These are phyloP conservation scores for Fusarium transvaalense DNA, from an alignment of 2,329 filamentous ascomycete species.

Conservation along the genomic window DNA sequence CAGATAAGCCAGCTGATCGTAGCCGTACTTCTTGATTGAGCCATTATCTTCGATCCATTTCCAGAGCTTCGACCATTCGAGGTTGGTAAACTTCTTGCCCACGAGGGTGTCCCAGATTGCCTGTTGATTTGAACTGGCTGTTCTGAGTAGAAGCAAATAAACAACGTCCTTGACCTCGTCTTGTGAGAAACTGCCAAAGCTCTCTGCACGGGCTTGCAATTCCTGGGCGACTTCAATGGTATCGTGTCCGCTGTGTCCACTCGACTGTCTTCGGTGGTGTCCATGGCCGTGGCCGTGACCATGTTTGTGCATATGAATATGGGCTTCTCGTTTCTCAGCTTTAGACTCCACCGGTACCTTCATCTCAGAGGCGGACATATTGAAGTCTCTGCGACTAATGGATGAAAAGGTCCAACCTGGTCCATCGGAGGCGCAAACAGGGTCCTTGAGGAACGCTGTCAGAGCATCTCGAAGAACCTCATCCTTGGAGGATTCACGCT, in stretches of 20 bases:
- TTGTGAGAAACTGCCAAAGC: constrained; percentile 13
- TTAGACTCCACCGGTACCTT: background rate
- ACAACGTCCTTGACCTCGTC: constrained; percentile 14
- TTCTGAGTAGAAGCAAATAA: background rate
- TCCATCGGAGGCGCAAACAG: constrained; percentile 12
- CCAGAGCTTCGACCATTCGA: constrained; percentile 12
- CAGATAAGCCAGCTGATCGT: constrained; percentile 16
- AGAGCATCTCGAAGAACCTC: constrained; percentile 11
- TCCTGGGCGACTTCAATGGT: background rate
- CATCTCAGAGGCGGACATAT: constrained; percentile 2
- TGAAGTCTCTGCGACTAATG: constrained; percentile 5
- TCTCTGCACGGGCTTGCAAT: constrained; percentile 1
- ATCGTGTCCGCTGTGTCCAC: no score
- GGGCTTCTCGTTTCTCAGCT: background rate
- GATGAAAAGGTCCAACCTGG: constrained; percentile 13
- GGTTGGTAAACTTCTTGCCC: constrained; percentile 8
- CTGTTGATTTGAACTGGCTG: constrained; percentile 4
- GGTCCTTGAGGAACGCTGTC: constrained; percentile 10
- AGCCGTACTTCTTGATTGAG: constrained; percentile 7
- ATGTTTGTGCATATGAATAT: background rate
- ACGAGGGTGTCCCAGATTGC: constrained; percentile 16
- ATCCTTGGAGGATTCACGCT: constrained; percentile 19
- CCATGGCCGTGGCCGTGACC: background rate
- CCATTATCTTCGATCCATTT: constrained; percentile 12
- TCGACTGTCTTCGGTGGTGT: background rate